Evolutionary conservation across 1,139 yeast species (phyloP), one percentile per base, ranked within the genome.

Genomic region (Saccharomycopsis hybrid): DNA sequence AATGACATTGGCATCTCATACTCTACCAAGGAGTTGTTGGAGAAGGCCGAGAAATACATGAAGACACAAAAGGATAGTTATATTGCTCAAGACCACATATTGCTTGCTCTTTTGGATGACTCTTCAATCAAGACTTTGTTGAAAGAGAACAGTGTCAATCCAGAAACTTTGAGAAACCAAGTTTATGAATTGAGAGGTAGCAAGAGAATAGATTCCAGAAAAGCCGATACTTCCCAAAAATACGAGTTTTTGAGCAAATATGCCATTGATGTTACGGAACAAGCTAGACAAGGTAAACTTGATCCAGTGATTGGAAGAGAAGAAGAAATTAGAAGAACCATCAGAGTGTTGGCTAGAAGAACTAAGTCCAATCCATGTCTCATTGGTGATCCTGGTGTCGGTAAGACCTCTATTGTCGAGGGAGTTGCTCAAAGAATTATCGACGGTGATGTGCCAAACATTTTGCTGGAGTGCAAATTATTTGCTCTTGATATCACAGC

Each of bases 251-350:
- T 94, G 61, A 71, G 77, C 55, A 92, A 94, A 65, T 92, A 92
- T 66, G 96, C 97, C 55, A 78, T 84, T 58, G 97, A 92, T 65
- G 77, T 92, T 71, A 94, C 98, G 0, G 94, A 87, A 60, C 81
- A 81, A 66, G 98, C 98, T 9, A 77, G 95, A 57, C 83, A 85
- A 62, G 98, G 99, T 63, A 86, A 85, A 65, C 80, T 92, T 55
- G 99, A 92, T 66, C 99, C 99, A 2, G 98, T 94, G 46, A 94
- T 92, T 64, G 99, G 99, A 50, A 83, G 99, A 70, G 98, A 92
- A 66, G 98, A 92, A 66, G 98, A 92, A 69, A 92, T 94, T 58
- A 79, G 98, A 69, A 76, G 97, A 59, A 89, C 96, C 41, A 90
- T 92, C 55, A 78, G 97, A 56, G 96, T 94, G 3, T 74, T 92